Evolutionary conservation across 257 asterid species (phyloP), one percentile per base, ranked within the genome.

Genomic region (Avicennia marina): DNA sequence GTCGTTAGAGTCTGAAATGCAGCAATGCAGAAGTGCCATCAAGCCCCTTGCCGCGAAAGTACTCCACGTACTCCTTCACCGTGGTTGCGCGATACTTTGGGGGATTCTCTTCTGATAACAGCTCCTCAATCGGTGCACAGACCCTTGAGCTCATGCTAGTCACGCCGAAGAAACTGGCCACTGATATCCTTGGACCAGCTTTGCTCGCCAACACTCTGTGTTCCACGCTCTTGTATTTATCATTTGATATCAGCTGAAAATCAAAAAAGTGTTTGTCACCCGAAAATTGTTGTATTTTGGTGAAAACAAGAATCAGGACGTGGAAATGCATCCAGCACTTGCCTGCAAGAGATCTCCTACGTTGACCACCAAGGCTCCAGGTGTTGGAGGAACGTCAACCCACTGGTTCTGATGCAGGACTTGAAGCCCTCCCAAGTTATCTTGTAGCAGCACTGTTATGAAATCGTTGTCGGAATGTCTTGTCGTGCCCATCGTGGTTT

Each of bases 71-170:
- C 17, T 56, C 70, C 29, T 44, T 56, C 22, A 40, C 16, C 2
- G 70, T 65, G 29, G 58, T 46, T 18, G 57, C 41, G 21, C 58
- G 70, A 49, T 65, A 65, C 70, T 46, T 65, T 0, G 57, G 70
- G 2, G 64, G 64, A 40, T 65, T 65, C 1, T 33, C 58, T 11
- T 65, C 40, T 0, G 64, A 44, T 18, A 45, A 4, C 42, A 65
- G 25, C 68, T 68, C 68, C 36, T 68, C 12, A 19, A 68, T 53
- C 4, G 73, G 68, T 45, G 26, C 46, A 24, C 46, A 68, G 2
- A 56, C 48, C 55, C 42, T 68, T 11, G 54, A 27, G 42, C 29
- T 63, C 43, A 16, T 49, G 0, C 56, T 31, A 7, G 7, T 32
- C 42, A 64, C 15, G 7, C 66, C 65, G 9, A 69, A 43, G 65